Base-by-base conservation (phyloP, 2,329 filamentous ascomycete genomes). In the Hypoxylon sp. region DNA sequence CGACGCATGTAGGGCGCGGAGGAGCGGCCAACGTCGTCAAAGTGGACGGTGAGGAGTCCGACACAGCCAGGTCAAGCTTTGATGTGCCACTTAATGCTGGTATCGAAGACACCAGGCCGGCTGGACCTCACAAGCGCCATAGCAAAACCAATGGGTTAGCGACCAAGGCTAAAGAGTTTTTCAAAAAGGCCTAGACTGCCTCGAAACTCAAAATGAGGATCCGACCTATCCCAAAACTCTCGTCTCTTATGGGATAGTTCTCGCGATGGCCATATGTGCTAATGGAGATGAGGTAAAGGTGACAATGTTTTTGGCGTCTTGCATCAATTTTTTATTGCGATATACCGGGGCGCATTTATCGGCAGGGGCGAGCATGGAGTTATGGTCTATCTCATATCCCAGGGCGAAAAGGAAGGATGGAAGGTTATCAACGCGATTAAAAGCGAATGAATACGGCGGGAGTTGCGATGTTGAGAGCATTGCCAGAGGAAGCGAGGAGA, bases 21-120 rank as follows among this genome's bases (percentile, higher is more conserved):
- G 92, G 92, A 58, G 89, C 90, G 18, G 91, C 90, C 67, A 95
- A 94, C 78, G 79, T 92, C 51, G 85, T 86, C 79, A 83, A 82
- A 70, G 79, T 81, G 49, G 78, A 77, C 57, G 76, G 76, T 54
- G 81, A 84, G 54, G 81, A 80, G 53, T 74, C 73, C 71, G 80
- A 78, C 77, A 93, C 93, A 77, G 79, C 90, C 49, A 85, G 86
- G 80, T 82, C 81, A 70, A 80, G 81, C 55, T 78, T 77, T 52
- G 76, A 77, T 52, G 81, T 83, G 46, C 80, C 44, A 71, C 69
- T 78, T 38, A 70, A 75, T 30, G 74, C 74, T 3, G 52, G 46
- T 46, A 42, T 46, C 33, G 70, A 71, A 20, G 63, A 58, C 22
- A 9, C 61, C 30, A 33, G 30, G 14, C 46, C 45, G 51, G 60